phyloP scores from a whole-genome alignment of 306 rosid genomes.

The Nissolia schottii region DNA sequence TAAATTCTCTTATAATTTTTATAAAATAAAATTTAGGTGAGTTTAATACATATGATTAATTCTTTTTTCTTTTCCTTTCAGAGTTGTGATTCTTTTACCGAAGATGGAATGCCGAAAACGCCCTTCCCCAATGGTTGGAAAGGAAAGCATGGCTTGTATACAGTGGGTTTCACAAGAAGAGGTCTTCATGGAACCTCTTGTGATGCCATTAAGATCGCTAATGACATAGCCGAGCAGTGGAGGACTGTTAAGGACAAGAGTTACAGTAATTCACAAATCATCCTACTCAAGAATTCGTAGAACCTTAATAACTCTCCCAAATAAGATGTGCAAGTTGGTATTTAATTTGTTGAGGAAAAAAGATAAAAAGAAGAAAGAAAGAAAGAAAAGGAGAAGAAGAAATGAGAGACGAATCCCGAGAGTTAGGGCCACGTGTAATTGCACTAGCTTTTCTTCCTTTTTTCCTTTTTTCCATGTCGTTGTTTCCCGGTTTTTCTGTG shows the following conservation, averaged over 20 bases:
- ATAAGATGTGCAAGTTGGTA: neutral
- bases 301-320: neutral
- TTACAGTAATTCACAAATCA: slow-evolving; percentile 43
- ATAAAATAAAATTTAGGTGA: too few species aligned
- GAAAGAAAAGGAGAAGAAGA: neutral
- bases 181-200: slow-evolving; percentile 78
- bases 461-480: neutral
- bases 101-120: slow-evolving; percentile 81
- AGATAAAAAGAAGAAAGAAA: neutral
- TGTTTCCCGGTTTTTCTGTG: slow-evolving; percentile 4
- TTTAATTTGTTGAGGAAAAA: neutral
- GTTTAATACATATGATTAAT: too few species aligned
- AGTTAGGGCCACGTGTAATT: slow-evolving; percentile 8
- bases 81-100: slow-evolving; percentile 61
- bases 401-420: neutral
- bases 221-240: slow-evolving; percentile 61
- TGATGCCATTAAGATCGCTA: slow-evolving; percentile 65
- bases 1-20: neutral
- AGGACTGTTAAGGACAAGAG: slow-evolving; percentile 26
- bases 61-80: neutral
- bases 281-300: slow-evolving; percentile 35
- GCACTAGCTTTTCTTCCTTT: neutral
- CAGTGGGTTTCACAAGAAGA: slow-evolving; percentile 79
- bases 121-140: slow-evolving; percentile 93
- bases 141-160: slow-evolving; percentile 72